A percentile compares a stretch with the other conserved stretches of the same genome.
phyloP scores from a whole-genome alignment of 2,329 filamentous ascomycete species.

The Sporothrix protearum region DNA sequence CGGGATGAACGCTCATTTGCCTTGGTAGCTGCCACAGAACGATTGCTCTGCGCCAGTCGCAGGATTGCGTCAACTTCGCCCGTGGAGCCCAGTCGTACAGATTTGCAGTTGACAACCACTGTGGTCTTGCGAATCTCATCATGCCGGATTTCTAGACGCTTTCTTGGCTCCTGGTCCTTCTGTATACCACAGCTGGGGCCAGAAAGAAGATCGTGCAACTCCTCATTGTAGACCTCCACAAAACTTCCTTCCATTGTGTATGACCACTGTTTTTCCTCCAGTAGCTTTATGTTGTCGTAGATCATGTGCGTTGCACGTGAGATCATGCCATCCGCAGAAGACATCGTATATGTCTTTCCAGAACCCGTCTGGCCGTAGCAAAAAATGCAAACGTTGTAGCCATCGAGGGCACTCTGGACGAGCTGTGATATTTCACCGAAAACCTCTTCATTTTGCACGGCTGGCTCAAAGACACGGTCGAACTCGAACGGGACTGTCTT shows the following conservation, averaged over 20 bases:
- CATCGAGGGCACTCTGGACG: slow-evolving; percentile 92
- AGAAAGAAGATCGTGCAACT: slow-evolving; percentile 80
- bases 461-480: slow-evolving; percentile 83
- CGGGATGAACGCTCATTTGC: slow-evolving; percentile 93
- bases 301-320: slow-evolving; percentile 90
- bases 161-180: slow-evolving; percentile 68
- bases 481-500: slow-evolving; percentile 86
- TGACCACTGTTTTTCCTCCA: slow-evolving; percentile 88
- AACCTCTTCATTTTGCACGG: slow-evolving; percentile 74
- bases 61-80: slow-evolving; percentile 77
- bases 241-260: slow-evolving; percentile 95
- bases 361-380: slow-evolving; percentile 97
- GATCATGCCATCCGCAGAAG: slow-evolving; percentile 86
- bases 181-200: slow-evolving; percentile 34
- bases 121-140: slow-evolving; percentile 80
- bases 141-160: slow-evolving; percentile 85
- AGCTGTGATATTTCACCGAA: slow-evolving; percentile 97
- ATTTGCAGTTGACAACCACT: slow-evolving; percentile 73
- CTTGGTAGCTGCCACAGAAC: slow-evolving; percentile 93
- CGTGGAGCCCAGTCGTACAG: slow-evolving; percentile 72
- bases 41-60: slow-evolving; percentile 74
- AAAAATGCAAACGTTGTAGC: slow-evolving; percentile 98
- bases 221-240: slow-evolving; percentile 97
- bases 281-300: slow-evolving; percentile 76
- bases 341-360: slow-evolving; percentile 97